phyloP scores from a whole-genome alignment of 2,329 filamentous ascomycete species.

The Calonectria ilicicola region DNA sequence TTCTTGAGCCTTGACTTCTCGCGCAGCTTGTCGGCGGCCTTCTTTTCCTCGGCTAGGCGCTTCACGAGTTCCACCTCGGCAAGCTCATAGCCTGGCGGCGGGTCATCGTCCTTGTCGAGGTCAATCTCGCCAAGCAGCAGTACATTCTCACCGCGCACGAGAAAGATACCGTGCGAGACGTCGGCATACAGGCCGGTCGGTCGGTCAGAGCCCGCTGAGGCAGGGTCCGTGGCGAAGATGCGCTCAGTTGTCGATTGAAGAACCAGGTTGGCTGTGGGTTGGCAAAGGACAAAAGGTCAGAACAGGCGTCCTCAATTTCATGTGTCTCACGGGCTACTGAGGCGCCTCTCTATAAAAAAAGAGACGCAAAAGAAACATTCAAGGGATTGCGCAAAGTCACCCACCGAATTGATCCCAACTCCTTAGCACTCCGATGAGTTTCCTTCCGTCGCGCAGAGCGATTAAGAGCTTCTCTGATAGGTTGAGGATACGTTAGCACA shows the following conservation, averaged over 20 bases:
- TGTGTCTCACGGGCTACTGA: not conserved
- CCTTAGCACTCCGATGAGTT: conserved; percentile 90
- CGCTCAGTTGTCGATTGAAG: conserved; percentile 93
- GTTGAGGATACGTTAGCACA: conserved; percentile 38
- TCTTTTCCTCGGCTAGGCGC: conserved; percentile 78
- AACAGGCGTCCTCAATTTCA: conserved; percentile 12
- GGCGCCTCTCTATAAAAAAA: not conserved
- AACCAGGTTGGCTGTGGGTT: conserved; percentile 83
- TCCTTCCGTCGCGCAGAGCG: conserved; percentile 90
- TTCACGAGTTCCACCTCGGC: conserved; percentile 79
- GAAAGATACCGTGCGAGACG: conserved; percentile 85
- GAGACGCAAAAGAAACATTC: not conserved
- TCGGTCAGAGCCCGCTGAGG: conserved; percentile 50
- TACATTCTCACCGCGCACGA: conserved; percentile 98
- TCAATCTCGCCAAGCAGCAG: conserved; percentile 95
- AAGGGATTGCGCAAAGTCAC: conserved; percentile 38
- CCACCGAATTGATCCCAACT: conserved; percentile 99
- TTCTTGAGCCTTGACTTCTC: conserved; percentile 81
- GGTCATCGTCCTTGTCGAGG: conserved; percentile 92
- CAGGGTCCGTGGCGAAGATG: conserved; percentile 74
- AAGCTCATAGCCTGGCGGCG: conserved; percentile 76
- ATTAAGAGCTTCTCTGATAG: conserved; percentile 91
- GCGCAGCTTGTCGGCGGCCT: conserved; percentile 73
- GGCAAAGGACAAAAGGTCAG: not conserved
- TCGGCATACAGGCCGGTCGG: conserved; percentile 78